A percentile compares a stretch with the other conserved stretches of the same genome.
phyloP scores from a whole-genome alignment of 805 yeast genomes.

The Saccharomycopsis sp. region DNA sequence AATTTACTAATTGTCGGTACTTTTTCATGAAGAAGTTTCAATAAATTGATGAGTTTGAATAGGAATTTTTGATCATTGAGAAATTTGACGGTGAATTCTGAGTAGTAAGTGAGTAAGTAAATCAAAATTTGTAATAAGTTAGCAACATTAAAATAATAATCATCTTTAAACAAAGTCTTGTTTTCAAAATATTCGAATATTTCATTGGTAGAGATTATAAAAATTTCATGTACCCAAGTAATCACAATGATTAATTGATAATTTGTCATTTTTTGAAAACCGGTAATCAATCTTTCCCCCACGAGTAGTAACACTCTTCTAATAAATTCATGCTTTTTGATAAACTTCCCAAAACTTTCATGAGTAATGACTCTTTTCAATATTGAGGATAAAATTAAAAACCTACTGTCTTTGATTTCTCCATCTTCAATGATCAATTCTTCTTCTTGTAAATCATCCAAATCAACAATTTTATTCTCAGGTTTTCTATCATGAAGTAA shows the following conservation, averaged over 20 bases:
- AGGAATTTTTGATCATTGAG: constrained; percentile 32
- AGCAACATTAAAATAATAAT: neutral
- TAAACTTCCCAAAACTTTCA: constrained; percentile 26
- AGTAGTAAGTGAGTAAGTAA: constrained; percentile 30
- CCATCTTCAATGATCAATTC: constrained; percentile 12
- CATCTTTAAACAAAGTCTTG: neutral
- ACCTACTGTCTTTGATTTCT: constrained; percentile 8
- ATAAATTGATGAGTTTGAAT: constrained; percentile 26
- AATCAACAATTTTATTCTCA: neutral
- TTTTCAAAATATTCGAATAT: neutral
- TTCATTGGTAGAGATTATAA: neutral
- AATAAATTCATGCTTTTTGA: neutral
- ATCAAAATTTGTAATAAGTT: constrained; percentile 32
- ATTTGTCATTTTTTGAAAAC: constrained; percentile 11
- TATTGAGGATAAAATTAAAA: constrained; percentile 21
- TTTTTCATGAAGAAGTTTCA: constrained; percentile 32
- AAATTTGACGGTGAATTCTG: constrained; percentile 30
- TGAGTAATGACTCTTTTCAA: constrained; percentile 23
- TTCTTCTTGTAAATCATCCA: too few species aligned
- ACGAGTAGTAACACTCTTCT: constrained; percentile 21
- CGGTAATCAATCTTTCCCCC: constrained; percentile 29
- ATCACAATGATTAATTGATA: constrained; percentile 7
- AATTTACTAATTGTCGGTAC: constrained; percentile 22
- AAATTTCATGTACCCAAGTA: constrained; percentile 11
- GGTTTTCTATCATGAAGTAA: neutral